Base-by-base conservation (phyloP, 768 basidiomycete species). In the Phanerochaete carnosa region DNA sequence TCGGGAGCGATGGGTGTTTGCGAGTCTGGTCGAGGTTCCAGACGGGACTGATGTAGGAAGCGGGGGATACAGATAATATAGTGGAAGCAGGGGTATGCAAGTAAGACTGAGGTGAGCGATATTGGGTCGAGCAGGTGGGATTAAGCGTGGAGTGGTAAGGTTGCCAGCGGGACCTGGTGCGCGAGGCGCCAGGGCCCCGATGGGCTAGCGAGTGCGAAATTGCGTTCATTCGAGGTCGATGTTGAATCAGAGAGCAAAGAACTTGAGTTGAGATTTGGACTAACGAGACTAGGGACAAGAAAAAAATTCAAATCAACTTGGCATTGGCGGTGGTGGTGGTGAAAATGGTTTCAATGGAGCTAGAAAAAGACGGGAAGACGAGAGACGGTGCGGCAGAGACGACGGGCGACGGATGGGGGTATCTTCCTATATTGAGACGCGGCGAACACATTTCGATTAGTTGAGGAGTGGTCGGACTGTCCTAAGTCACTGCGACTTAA, bases 91-190 rank as follows among this genome's bases (percentile, higher is more conserved):
- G 87, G 59, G 88, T 88, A 74, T 82, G 75, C 61, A 84, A 78
- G 77, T 79, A 83, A 43, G 78, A 65, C 46, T 74, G 69, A 46
- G 76, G 65, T 39, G 76, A 69, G 32, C 69, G 72, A 54, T 73
- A 59, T 15, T 77, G 75, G 47, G 71, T 73, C 26, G 79, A 74
- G 61, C 73, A 73, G 74, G 74, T 57, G 74, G 69, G 57, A 58
- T 66, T 57, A 13, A 79, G 72, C n/a, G n/a, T 55, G 84, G 70
- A 64, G 77, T 75, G 73, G n/a, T 92, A 93, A 65, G 90, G 90
- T 76, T 92, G 91, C 90, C 90, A 92, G 67, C 91, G 87, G 66
- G 86, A 77, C 72, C 88, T 77, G 53, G 86, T 76, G 66, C 89
- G 85, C 60, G 88, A 69, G 19, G 76, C 75, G 62, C 86, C 83